phyloP scores from a whole-genome alignment of 192 early-diverging fungal genomes.

The Ambispora gerdemannii region DNA sequence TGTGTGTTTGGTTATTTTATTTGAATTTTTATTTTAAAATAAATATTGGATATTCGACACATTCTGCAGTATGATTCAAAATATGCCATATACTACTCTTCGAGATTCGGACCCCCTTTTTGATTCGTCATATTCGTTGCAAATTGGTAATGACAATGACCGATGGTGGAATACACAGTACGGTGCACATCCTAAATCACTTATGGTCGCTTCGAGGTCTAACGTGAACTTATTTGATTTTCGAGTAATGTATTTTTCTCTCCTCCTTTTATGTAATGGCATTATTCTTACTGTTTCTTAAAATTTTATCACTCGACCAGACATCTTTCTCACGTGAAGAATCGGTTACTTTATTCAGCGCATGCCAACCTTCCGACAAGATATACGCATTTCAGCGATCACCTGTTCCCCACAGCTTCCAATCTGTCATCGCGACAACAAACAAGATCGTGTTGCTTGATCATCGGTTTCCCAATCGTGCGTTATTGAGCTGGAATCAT shows the following conservation, averaged over 20 bases:
- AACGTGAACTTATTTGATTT: slow-evolving; percentile 17
- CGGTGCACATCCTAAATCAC: slow-evolving; percentile 24
- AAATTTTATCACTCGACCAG: neutral
- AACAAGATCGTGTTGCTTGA: slow-evolving; percentile 16
- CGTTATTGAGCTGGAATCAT: slow-evolving; percentile 11
- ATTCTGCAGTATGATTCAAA: too few relatives aligned
- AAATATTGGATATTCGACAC: too few relatives aligned
- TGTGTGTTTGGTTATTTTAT: too few relatives aligned
- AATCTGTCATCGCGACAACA: slow-evolving; percentile 4
- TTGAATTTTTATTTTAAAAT: too few relatives aligned
- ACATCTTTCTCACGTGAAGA: neutral
- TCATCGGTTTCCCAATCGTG: slow-evolving; percentile 29
- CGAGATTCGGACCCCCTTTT: neutral
- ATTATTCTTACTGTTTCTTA: neutral
- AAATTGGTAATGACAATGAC: neutral
- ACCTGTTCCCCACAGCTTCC: neutral
- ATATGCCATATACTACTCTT: neutral
- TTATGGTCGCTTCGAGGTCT: slow-evolving; percentile 11
- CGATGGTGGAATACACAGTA: slow-evolving; percentile 14
- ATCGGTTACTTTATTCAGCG: neutral
- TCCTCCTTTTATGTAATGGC: neutral
- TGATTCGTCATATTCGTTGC: neutral
- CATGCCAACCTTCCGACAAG: neutral
- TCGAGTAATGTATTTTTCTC: slow-evolving; percentile 5
- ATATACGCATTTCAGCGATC: slow-evolving; percentile 24